Evolutionary conservation across 352 stramenopile genomes (phyloP), one percentile per base, ranked within the genome.

Genomic region (Globisporangium lucens): DNA sequence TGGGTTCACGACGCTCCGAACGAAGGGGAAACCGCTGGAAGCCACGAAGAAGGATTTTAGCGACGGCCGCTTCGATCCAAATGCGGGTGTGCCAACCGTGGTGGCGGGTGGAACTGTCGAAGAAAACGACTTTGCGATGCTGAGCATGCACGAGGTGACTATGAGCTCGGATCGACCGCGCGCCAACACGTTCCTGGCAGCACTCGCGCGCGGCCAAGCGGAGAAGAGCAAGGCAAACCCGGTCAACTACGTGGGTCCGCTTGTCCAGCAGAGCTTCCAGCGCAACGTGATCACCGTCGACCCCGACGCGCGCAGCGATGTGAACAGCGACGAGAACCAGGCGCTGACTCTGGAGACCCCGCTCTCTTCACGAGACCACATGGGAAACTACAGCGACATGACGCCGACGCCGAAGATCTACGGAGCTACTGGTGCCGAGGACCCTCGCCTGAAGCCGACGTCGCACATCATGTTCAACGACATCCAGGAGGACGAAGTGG

Each of bases 41-140:
- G 56, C 63, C 17, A 70, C 63, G 20, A 66, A 66, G 63, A 70
- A 66, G 33, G 68, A 66, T 17, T 61, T 65, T 15, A 38, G 55
- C 4, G 38, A 66, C 2, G 46, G 41, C 1, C 46, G 57, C 6
- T 61, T 51, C 12, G 53, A 51, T 43, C 69, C 71, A 3, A 77
- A 69, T 65, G 70, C 60, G 65, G 75, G 5, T 58, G 67, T 71
- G 7, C 68, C 51, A 13, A 72, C 65, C 33, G 72, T 65, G 15
- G 61, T 69, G 29, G 71, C 56, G 9, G 76, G 66, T 22, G 71
- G 74, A 53, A 75, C 71, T 20, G 75, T 68, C 12, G 72, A 87
- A 9, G 85, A 86, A 35, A 79, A 93, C 63, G 79, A 90, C 61
- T 93, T 93, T 68, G 85, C 81, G 22, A 93, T 93, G 85, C 82